Conservation (phyloP, 306 rosid genomes). For the Rosa multiflora region DNA sequence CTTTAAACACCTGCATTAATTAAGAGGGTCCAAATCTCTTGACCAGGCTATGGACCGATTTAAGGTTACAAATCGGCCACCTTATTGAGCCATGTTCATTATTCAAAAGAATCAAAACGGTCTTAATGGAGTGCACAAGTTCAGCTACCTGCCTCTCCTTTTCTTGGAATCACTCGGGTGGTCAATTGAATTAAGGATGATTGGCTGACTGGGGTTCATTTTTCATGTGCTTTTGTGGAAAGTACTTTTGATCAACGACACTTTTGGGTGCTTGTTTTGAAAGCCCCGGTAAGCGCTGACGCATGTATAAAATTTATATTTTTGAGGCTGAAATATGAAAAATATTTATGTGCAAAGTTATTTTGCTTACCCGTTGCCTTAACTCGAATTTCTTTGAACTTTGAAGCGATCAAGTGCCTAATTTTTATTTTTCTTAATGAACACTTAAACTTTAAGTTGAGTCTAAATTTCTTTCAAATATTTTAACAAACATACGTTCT, state of each 20-base stretch:
- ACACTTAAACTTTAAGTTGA: no score
- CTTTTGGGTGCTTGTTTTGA: neutral
- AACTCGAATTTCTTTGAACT: no score
- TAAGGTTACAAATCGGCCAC: conserved; percentile 9
- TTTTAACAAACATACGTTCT: no score
- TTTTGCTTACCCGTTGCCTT: no score
- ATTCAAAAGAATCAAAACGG: neutral
- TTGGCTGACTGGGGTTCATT: neutral
- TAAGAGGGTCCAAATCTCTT: conserved; percentile 1
- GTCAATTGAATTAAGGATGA: neutral
- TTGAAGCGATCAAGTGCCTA: no score
- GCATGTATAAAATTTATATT: no score
- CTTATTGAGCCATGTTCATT: neutral
- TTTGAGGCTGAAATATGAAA: no score
- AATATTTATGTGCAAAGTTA: no score
- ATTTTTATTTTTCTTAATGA: no score
- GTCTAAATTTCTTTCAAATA: no score
- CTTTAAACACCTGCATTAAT: neutral
- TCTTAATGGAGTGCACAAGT: neutral
- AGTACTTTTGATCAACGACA: neutral
- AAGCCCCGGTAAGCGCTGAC: neutral
- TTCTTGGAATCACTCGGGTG: neutral
- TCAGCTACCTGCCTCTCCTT: neutral
- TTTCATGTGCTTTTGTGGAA: neutral
- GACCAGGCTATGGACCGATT: neutral